A percentile compares a stretch with the other conserved stretches of the same genome.
These are phyloP conservation scores for Sisymbrium irio DNA, from an alignment of 345 rosid genomes.

Conservation along the genomic window DNA sequence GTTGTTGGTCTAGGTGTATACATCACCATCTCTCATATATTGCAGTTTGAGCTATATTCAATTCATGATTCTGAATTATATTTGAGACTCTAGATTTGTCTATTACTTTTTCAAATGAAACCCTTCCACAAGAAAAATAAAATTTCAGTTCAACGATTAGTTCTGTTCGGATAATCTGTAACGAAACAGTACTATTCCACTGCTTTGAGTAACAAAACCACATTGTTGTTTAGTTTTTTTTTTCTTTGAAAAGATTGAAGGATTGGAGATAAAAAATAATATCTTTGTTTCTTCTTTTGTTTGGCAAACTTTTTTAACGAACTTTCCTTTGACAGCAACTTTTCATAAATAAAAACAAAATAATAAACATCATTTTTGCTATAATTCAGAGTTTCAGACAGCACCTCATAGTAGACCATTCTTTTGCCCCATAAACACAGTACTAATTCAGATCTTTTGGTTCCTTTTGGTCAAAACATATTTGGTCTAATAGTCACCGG, in stretches of 20 bases:
- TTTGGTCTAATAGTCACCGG: not conserved
- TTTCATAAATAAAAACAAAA: not conserved
- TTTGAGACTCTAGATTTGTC: not conserved
- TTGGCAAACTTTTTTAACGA: slow-evolving; percentile 5
- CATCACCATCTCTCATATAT: not conserved
- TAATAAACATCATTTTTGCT: not conserved
- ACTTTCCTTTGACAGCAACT: not conserved
- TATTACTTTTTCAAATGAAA: not conserved
- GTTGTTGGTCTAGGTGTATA: slow-evolving; percentile 9
- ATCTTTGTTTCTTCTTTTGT: not conserved
- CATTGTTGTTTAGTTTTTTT: too few species aligned
- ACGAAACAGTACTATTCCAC: not conserved
- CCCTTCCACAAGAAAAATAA: not conserved
- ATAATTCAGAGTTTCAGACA: not conserved
- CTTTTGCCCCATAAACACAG: slow-evolving; percentile 4
- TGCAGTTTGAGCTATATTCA: not conserved
- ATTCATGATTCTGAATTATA: not conserved
- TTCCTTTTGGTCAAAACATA: not conserved
- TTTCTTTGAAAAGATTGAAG: not conserved
- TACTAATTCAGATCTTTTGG: not conserved
- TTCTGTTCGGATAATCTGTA: not conserved
- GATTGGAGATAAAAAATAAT: not conserved
- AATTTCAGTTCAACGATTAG: too few species aligned
- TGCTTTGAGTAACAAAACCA: not conserved
- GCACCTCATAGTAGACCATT: not conserved